Conservation (phyloP, 768 basidiomycete species). For the Gelatoporia subvermispora region DNA sequence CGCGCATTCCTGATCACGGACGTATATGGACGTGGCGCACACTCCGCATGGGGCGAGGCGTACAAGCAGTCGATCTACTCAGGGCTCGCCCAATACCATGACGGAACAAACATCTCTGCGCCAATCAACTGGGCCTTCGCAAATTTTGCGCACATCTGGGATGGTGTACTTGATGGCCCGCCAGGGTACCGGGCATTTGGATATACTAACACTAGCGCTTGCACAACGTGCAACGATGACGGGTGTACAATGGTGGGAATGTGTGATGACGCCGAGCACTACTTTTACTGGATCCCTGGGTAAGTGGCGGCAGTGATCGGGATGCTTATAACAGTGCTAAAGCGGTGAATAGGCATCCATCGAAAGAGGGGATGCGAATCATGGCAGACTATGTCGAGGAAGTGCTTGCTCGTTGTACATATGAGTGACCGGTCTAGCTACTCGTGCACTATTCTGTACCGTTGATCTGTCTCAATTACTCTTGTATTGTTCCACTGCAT, state of each 20-base stretch:
- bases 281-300: constrained; percentile 51
- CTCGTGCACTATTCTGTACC: no score
- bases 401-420: constrained; percentile 23
- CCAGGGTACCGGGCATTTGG: constrained; percentile 48
- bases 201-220: constrained; percentile 32
- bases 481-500: no score
- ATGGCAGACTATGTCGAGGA: constrained; percentile 49
- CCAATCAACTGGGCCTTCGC: constrained; percentile 36
- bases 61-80: constrained; percentile 43
- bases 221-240: constrained; percentile 9
- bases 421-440: no score
- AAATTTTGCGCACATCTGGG: constrained; percentile 47
- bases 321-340: background rate
- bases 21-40: constrained; percentile 43
- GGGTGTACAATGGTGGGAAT: constrained; percentile 16
- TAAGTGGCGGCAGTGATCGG: constrained; percentile 19
- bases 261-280: constrained; percentile 34
- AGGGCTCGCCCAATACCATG: constrained; percentile 34
- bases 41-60: constrained; percentile 37
- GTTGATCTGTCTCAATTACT: no score
- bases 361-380: constrained; percentile 42
- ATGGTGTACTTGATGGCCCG: constrained; percentile 37
- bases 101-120: constrained; percentile 11
- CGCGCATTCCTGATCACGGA: constrained; percentile 46
- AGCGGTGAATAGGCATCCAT: constrained; percentile 37